Base-by-base conservation (phyloP, 257 asterid species). In the Plantago elongata region DNA sequence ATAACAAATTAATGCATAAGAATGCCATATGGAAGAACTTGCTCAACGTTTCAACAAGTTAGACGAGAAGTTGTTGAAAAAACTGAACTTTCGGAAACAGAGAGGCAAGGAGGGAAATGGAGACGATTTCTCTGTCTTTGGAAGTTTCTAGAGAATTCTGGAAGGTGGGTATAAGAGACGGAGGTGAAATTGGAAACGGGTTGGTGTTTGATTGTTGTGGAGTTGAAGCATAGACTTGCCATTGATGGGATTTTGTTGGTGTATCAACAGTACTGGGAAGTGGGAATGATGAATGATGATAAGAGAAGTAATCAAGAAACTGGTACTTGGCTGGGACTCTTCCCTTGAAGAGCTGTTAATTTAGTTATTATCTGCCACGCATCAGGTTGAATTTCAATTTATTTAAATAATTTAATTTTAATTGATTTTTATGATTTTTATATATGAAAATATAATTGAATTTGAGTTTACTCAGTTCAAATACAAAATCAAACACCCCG, bases 31-130 rank as follows among this genome's bases (percentile, higher is more conserved):
- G n/a, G n/a, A n/a, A n/a, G n/a, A n/a, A n/a, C n/a, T n/a, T n/a
- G n/a, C n/a, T n/a, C n/a, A n/a, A n/a, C n/a, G n/a, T n/a, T n/a
- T n/a, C n/a, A n/a, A n/a, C n/a, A n/a, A n/a, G n/a, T n/a, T n/a
- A n/a, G n/a, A n/a, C n/a, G n/a, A n/a, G 80, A 58, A n/a, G 88
- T 84, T 11, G 79, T 69, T 58, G 95, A 81, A 51, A 78, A 78
- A 15, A 85, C 77, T 11, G 95, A 79, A 13, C 89, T 87, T 63
- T 72, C 96, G 5, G 97, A 87, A 55, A 76, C 78, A 13, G 93
- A 80, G 48, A 69, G 57, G 60, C 79, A 67, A 3, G 80, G 65
- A 9, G 68, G 78, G 55, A 75, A 71, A 34, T 72, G 69, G 79
- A 54, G 65, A 45, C 56, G 11, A 61, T 58, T 9, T 45, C 51